These are phyloP conservation scores for Trametes sanguinea DNA, from an alignment of 768 basidiomycete species.

Conservation along the genomic window DNA sequence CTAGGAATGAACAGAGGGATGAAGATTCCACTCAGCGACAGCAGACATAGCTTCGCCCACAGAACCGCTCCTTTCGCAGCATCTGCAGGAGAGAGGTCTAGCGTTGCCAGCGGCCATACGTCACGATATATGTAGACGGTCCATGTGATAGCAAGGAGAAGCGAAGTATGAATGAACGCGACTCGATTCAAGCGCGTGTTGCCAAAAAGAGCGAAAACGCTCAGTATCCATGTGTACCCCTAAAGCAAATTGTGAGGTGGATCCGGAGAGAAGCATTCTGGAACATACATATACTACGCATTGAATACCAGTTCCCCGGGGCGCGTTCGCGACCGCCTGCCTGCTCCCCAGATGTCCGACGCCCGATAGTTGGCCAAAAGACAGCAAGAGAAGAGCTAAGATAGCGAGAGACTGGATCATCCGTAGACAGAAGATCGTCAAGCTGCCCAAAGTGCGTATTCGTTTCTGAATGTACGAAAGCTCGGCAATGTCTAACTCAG, in stretches of 20 bases:
- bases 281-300: no score
- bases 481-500: no score
- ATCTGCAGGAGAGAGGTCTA: constrained; percentile 37
- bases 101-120: constrained; percentile 43
- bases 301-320: no score
- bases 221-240: constrained; percentile 38
- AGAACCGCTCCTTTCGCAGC: constrained; percentile 34
- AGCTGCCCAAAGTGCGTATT: no score
- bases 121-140: constrained; percentile 40
- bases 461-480: no score
- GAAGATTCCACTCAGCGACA: constrained; percentile 37
- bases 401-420: no score
- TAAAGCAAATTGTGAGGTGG: constrained; percentile 13
- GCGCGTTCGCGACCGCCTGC: no score
- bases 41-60: constrained; percentile 40
- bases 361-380: no score
- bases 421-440: no score
- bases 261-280: no score
- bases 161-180: constrained; percentile 35
- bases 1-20: constrained; percentile 43
- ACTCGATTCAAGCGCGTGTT: constrained; percentile 28
- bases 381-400: no score
- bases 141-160: constrained; percentile 37
- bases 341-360: no score
- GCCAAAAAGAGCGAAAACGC: constrained; percentile 32